Evolutionary conservation across 2,329 filamentous ascomycete species (phyloP), one percentile per base, ranked within the genome.

Genomic region (Paracoccidioides brasiliensis): DNA sequence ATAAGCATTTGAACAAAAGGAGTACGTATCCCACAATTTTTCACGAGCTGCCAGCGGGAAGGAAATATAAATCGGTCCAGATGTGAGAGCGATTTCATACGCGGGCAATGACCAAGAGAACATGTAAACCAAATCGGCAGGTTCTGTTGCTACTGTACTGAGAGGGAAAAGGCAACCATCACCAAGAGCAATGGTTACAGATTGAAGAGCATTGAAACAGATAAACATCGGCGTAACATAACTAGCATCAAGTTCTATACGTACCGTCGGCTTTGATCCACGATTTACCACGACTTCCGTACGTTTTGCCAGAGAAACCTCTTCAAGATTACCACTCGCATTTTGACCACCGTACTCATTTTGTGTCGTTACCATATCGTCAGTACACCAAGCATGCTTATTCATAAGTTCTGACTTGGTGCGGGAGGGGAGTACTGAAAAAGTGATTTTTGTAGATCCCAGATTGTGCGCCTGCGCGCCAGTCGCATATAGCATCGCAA

Each of bases 1-100:
- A 56, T 59, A 30, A 59, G 56, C 45, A 52, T 52, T 32, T 22
- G 35, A 10, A 46, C 4, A 22, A n/a, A 43, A 22, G 30, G 6
- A 28, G 28, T n/a, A 55, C 32, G 22, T 43, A n/a, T 12, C 51
- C 5, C 14, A 50, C 12, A 53, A 43, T 30, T 48, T 35, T 15
- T 33, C 22, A 14, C 12, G n/a, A 37, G 37, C 37, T 6, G 15
- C 37, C 33, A 10, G 45, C 38, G 15, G 28, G 22, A 52, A 32
- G 12, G 15, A 32, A 42, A 43, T 43, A 37, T 28, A n/a, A 8
- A 22, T 6, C 28, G 5, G 49, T 1, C 15, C 22, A 12, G 12
- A 22, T 22, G 22, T 2, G 22, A 22, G 22, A 22, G 22, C 22
- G 22, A 22, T 22, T 22, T 22, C 22, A 22, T 22, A 22, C 22